Percentiles rank a stretch among this genome's conserved stretches.
Evolutionary conservation across 352 stramenopile species (phyloP).

Genomic region (Globisporangium nodosum): DNA sequence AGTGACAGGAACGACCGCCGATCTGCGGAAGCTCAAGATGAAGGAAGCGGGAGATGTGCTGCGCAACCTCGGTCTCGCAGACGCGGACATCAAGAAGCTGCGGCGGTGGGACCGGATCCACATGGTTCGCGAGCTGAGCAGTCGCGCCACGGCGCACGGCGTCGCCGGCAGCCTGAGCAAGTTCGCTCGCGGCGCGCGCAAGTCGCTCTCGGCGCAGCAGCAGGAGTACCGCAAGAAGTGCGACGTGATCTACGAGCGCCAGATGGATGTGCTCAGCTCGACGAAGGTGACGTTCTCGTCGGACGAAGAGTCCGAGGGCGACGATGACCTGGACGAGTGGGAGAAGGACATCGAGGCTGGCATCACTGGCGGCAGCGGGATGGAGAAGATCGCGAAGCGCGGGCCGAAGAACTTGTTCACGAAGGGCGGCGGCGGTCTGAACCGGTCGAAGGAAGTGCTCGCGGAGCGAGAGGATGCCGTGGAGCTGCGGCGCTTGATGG

Average conservation of each 20-base stretch:
- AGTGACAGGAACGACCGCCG: conserved; percentile 76
- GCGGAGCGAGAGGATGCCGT: conserved; percentile 76
- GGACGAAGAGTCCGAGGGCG: conserved; percentile 67
- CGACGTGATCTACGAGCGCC: conserved; percentile 78
- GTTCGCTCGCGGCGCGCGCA: conserved; percentile 71
- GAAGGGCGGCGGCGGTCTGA: conserved; percentile 68
- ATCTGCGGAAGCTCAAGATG: conserved; percentile 86
- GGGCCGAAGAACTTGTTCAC: conserved; percentile 72
- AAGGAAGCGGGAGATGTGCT: conserved; percentile 79
- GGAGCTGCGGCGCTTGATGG: conserved; percentile 69
- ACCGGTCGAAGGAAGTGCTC: conserved; percentile 68
- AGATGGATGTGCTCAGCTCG: conserved; percentile 76
- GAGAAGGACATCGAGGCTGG: conserved; percentile 75
- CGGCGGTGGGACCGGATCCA: conserved; percentile 80
- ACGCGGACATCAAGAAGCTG: conserved; percentile 80
- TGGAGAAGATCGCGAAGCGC: conserved; percentile 48
- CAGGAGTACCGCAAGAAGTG: conserved; percentile 85
- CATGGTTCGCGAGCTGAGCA: conserved; percentile 78
- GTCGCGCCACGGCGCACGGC: conserved; percentile 58
- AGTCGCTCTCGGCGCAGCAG: conserved; percentile 76
- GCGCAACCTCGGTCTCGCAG: conserved; percentile 67
- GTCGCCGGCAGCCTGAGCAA: conserved; percentile 71
- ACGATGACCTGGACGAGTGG: conserved; percentile 67
- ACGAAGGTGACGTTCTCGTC: conserved; percentile 59
- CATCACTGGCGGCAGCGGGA: conserved; percentile 56